phyloP scores from a whole-genome alignment of 2,329 filamentous ascomycete species.

The Thermomyces lanuginosus region DNA sequence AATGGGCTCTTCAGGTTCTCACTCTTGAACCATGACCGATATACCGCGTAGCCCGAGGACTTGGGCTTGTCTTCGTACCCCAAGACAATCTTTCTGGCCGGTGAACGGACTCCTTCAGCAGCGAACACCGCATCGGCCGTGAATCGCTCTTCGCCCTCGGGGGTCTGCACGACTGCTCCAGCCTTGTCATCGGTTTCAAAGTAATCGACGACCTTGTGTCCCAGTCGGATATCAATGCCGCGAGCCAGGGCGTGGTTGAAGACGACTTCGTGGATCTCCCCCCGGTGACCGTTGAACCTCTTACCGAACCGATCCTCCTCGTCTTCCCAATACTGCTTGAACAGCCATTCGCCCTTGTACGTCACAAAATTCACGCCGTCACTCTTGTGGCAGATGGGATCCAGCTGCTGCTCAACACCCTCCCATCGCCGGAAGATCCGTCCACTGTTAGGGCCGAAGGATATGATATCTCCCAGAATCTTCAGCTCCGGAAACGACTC shows the following conservation, averaged over 20 bases:
- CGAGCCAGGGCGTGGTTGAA: constrained; percentile 14
- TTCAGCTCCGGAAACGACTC: constrained; percentile 33
- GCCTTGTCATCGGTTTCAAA: constrained; percentile 13
- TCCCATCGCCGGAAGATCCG: constrained; percentile 16
- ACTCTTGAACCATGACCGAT: constrained; percentile 9
- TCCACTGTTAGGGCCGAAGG: constrained; percentile 12
- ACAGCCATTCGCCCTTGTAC: constrained; percentile 15
- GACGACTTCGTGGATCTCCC: constrained; percentile 19
- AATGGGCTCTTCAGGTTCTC: constrained; percentile 1
- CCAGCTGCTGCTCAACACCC: constrained; percentile 17
- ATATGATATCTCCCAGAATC: constrained; percentile 34
- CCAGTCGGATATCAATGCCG: constrained; percentile 17
- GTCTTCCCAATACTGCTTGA: constrained; percentile 17
- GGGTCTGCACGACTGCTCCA: constrained; percentile 13
- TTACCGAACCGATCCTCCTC: constrained; percentile 15
- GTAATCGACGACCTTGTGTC: constrained; percentile 14
- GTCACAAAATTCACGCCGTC: constrained; percentile 13
- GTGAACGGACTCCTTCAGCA: constrained; percentile 39
- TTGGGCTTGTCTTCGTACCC: constrained; percentile 16
- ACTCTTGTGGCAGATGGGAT: constrained; percentile 17
- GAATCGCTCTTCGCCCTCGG: constrained; percentile 17
- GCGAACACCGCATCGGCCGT: constrained; percentile 36
- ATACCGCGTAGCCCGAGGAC: constrained; percentile 11
- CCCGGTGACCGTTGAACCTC: constrained; percentile 19
- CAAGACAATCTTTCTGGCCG: constrained; percentile 33